A percentile compares a stretch with the other conserved stretches of the same genome.
These are phyloP conservation scores for Yamadazyma buinensis DNA, from an alignment of 1,139 yeast species.

Conservation along the genomic window DNA sequence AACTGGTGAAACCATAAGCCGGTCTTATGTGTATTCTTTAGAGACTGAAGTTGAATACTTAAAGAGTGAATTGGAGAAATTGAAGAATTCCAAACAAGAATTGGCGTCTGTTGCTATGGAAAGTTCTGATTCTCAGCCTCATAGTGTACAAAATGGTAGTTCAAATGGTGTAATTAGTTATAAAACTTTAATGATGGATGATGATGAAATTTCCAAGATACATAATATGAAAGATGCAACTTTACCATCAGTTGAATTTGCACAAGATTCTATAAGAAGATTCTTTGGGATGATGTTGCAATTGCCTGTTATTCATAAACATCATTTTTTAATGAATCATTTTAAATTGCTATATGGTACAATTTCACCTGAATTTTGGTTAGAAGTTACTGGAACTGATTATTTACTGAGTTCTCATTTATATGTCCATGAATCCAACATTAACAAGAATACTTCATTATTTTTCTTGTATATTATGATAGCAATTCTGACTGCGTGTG, in stretches of 20 bases:
- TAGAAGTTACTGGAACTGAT: slow-evolving; percentile 2
- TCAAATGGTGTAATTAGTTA: slow-evolving; percentile 3
- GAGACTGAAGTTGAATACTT: slow-evolving; percentile 14
- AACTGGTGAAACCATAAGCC: slow-evolving; percentile 77
- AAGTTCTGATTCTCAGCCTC: slow-evolving; percentile 1
- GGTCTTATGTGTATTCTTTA: slow-evolving; percentile 70
- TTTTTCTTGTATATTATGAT: slow-evolving; percentile 70
- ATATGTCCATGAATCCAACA: background rate
- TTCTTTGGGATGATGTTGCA: slow-evolving; percentile 77
- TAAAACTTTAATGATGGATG: slow-evolving; percentile 6
- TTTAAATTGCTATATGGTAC: slow-evolving; percentile 76
- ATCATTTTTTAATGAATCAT: slow-evolving; percentile 57
- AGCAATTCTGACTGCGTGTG: slow-evolving; percentile 74
- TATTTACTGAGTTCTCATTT: background rate
- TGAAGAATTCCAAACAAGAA: slow-evolving; percentile 2
- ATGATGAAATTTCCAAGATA: slow-evolving; percentile 2
- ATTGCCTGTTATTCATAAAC: slow-evolving; percentile 75
- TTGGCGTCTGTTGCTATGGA: background rate
- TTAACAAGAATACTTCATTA: slow-evolving; percentile 18
- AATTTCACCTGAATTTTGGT: slow-evolving; percentile 34
- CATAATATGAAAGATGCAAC: slow-evolving; percentile 1
- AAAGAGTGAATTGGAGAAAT: slow-evolving; percentile 9
- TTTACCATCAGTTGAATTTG: slow-evolving; percentile 66
- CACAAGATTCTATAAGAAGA: slow-evolving; percentile 57
- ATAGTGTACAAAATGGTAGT: slow-evolving; percentile 5